Conservation (phyloP, 164 flowering plant species). For the Magnolia changhungtana region DNA sequence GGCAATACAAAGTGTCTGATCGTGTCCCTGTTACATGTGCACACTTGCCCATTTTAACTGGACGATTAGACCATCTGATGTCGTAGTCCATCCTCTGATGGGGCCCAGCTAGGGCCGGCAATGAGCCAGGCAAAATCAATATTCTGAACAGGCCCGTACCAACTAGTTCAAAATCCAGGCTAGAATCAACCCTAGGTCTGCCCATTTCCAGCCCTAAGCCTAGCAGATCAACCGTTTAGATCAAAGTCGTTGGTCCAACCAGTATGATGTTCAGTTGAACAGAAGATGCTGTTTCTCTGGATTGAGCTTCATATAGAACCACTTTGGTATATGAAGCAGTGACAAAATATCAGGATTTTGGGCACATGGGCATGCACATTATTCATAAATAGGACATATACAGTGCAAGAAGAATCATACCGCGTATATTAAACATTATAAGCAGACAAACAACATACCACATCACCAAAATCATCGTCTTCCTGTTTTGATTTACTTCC, state of each 20-base stretch:
- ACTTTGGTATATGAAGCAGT: no score
- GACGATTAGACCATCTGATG: not conserved
- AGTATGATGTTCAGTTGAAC: not conserved
- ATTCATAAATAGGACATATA: no score
- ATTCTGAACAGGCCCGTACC: not conserved
- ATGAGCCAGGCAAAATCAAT: not conserved
- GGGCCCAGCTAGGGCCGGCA: not conserved
- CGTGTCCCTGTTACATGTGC: not conserved
- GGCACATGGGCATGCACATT: no score
- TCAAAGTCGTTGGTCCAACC: not conserved
- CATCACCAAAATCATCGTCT: slow-evolving; percentile 59
- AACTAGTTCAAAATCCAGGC: not conserved
- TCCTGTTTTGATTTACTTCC: slow-evolving; percentile 46
- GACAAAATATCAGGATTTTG: no score
- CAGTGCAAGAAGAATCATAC: not conserved
- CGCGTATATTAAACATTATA: not conserved
- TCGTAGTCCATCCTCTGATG: not conserved
- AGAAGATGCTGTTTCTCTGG: not conserved
- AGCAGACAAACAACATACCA: slow-evolving; percentile 38
- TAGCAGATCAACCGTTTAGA: not conserved
- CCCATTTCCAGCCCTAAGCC: not conserved
- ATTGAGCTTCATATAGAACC: not conserved
- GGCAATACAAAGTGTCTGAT: no score
- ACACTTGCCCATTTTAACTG: not conserved
- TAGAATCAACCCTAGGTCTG: not conserved